Evolutionary conservation across 73 alveolate species (phyloP).

Genomic region (Effrenium voratum): DNA sequence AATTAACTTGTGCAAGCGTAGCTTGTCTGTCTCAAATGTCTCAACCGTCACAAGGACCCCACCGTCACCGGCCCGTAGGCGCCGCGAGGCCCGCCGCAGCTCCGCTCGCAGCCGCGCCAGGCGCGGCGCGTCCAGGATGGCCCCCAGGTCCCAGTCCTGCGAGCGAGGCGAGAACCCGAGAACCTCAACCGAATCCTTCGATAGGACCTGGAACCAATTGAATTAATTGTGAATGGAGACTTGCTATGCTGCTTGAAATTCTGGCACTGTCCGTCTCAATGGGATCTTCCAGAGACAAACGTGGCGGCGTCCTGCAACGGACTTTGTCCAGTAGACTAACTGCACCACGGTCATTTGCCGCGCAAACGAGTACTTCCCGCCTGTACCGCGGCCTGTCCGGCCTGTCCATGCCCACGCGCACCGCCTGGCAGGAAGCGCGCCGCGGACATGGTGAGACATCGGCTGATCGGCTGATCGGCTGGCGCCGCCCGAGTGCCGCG

Average conservation of each 20-base stretch:
- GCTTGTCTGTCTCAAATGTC: too few species aligned
- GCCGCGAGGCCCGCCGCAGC: constrained; percentile 62
- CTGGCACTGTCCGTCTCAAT: constrained; percentile 24
- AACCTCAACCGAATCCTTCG: neutral
- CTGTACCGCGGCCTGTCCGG: too few species aligned
- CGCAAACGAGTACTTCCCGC: too few species aligned
- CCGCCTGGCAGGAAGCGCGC: too few species aligned
- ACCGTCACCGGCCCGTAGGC: neutral
- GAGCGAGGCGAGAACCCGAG: neutral
- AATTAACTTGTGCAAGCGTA: too few species aligned
- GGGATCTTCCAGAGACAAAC: constrained; percentile 66
- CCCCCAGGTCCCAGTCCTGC: constrained; percentile 37
- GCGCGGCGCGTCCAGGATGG: constrained; percentile 11
- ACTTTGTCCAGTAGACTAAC: too few species aligned
- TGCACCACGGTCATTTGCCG: too few species aligned
- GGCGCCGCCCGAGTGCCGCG: neutral
- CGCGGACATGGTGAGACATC: too few species aligned
- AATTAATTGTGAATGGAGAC: neutral
- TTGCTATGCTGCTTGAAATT: neutral
- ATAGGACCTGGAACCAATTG: too few species aligned
- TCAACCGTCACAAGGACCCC: too few species aligned
- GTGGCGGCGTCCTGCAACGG: neutral
- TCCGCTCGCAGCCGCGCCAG: constrained; percentile 42
- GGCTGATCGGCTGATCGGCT: too few species aligned
- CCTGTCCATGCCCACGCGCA: too few species aligned